Evolutionary conservation across 352 stramenopile genomes (phyloP).

Genomic region (Globisporangium cylindrosporum): DNA sequence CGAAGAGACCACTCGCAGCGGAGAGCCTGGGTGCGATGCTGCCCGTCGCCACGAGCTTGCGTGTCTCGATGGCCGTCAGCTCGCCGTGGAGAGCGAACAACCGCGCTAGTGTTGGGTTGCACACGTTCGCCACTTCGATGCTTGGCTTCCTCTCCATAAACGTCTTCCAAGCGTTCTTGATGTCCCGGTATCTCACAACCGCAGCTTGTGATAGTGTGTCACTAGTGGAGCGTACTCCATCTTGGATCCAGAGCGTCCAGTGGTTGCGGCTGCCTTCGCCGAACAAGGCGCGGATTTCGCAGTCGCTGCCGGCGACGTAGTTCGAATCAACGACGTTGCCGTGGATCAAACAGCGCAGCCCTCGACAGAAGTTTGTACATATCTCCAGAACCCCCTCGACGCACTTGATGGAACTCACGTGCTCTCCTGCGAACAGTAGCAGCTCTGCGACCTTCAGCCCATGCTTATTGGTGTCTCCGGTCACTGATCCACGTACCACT

Average conservation of each 20-base stretch:
- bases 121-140: not conserved
- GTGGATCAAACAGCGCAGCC: not conserved
- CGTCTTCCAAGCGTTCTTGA: not conserved
- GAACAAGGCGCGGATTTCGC: not conserved
- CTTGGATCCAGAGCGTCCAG: not conserved
- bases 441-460: not conserved
- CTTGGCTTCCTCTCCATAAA: not conserved
- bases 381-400: not conserved
- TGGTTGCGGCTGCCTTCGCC: not conserved
- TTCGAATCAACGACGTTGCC: not conserved
- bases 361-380: not conserved
- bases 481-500: not conserved
- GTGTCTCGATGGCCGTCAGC: not conserved
- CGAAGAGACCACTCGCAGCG: not conserved
- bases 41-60: not conserved
- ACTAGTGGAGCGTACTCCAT: not conserved
- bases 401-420: not conserved
- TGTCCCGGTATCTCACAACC: not conserved
- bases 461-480: not conserved
- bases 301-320: not conserved
- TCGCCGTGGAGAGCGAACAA: not conserved
- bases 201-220: not conserved
- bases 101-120: not conserved
- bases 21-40: not conserved
- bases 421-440: not conserved